These are phyloP conservation scores for Priceomyces medius DNA, from an alignment of 805 yeast genomes.

Conservation along the genomic window DNA sequence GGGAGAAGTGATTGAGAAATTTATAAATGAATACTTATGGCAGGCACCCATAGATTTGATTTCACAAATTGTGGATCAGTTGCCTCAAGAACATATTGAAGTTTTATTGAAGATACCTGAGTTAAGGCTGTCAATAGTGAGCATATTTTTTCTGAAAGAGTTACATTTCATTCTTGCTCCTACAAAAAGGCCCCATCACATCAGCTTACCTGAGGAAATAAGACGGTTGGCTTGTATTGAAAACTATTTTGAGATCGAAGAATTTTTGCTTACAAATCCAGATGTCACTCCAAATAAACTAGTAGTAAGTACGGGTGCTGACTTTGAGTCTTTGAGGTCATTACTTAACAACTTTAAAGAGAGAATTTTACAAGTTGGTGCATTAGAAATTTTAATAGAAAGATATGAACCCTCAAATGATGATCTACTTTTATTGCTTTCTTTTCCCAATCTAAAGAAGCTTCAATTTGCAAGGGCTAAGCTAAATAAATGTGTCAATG, in stretches of 20 bases:
- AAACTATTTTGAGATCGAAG: constrained; percentile 31
- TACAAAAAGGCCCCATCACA: constrained; percentile 19
- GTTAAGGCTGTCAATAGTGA: constrained; percentile 21
- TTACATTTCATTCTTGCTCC: constrained; percentile 35
- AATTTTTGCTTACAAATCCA: constrained; percentile 27
- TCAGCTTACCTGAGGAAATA: constrained; percentile 3
- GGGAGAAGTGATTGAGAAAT: constrained; percentile 5
- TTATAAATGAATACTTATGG: constrained; percentile 3
- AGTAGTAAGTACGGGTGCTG: constrained; percentile 31
- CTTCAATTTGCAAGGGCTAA: constrained; percentile 29
- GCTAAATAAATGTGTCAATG: constrained; percentile 11
- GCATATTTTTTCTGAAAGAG: constrained; percentile 28
- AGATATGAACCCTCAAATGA: constrained; percentile 17
- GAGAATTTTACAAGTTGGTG: constrained; percentile 13
- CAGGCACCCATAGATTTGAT: constrained; percentile 22
- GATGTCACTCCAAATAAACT: constrained; percentile 27
- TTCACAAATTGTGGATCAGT: constrained; percentile 13
- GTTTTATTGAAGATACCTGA: constrained; percentile 21
- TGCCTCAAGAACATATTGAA: constrained; percentile 24
- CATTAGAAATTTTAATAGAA: constrained; percentile 31
- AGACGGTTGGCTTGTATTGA: constrained; percentile 15
- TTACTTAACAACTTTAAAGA: constrained; percentile 20
- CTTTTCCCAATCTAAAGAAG: constrained; percentile 25
- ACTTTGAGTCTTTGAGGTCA: constrained; percentile 25
- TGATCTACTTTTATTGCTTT: constrained; percentile 22